Evolutionary conservation across 257 asterid genomes (phyloP).

Genomic region (Mentha longifolia): DNA sequence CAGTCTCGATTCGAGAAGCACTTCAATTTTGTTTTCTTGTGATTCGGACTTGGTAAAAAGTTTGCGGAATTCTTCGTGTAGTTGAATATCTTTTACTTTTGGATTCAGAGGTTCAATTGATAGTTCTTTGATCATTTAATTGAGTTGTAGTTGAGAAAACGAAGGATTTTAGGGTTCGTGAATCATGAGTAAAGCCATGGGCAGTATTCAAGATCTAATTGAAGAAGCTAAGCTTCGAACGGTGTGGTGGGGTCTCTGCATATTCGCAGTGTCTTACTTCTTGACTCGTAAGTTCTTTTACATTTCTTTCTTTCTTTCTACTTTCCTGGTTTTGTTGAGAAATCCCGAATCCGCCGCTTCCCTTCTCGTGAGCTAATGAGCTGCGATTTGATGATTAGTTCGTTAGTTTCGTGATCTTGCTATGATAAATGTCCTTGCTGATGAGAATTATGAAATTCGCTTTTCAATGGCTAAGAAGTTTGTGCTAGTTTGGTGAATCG

Average conservation of each 20-base stretch:
- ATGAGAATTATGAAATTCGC: conserved; percentile 16
- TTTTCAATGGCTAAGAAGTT: conserved; percentile 12
- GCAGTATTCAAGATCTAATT: conserved; percentile 85
- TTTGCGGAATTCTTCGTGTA: neutral
- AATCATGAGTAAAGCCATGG: conserved; percentile 77
- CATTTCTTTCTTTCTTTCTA: neutral
- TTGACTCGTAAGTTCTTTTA: conserved; percentile 70
- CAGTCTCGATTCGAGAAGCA: conserved; percentile 19
- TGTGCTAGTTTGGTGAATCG: conserved; percentile 16
- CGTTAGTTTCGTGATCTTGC: conserved; percentile 22
- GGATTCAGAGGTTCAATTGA: neutral
- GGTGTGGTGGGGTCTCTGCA: conserved; percentile 93
- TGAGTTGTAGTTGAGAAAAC: conserved; percentile 18
- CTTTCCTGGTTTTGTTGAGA: neutral
- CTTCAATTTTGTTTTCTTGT: neutral
- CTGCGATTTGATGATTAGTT: conserved; percentile 18
- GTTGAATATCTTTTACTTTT: neutral
- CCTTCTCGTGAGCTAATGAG: conserved; percentile 7
- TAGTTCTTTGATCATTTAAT: conserved; percentile 19
- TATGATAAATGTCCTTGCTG: conserved; percentile 3
- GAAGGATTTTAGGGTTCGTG: conserved; percentile 39
- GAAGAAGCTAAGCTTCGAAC: conserved; percentile 97
- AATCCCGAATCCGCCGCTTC: neutral
- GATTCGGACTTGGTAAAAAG: neutral
- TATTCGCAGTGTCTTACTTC: conserved; percentile 82